A percentile compares a stretch with the other conserved stretches of the same genome.
These are phyloP conservation scores for Puccinia horiana DNA, from an alignment of 1,284 basidiomycete genomes.

Conservation along the genomic window DNA sequence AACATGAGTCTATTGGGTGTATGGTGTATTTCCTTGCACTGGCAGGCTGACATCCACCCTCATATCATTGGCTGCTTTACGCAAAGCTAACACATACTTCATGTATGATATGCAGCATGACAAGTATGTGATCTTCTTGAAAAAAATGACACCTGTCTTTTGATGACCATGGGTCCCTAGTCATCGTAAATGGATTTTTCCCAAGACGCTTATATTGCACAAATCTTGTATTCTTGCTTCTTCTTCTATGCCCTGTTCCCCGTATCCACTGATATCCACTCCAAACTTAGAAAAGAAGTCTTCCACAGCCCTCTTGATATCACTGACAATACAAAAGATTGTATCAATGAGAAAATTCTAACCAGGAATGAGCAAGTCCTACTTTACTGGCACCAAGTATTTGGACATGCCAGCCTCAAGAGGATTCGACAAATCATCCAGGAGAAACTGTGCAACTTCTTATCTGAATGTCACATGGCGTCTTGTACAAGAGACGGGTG, in stretches of 20 bases:
- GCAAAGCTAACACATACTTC: not conserved
- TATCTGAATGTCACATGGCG: no score
- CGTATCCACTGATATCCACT: not conserved
- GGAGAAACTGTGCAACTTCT: not conserved
- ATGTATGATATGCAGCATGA: not conserved
- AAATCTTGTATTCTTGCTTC: no score
- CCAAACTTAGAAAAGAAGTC: not conserved
- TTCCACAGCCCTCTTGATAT: not conserved
- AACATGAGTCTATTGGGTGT: no score
- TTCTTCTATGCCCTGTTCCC: no score
- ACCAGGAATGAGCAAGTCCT: not conserved
- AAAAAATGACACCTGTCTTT: not conserved
- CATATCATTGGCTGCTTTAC: not conserved
- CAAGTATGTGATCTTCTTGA: not conserved
- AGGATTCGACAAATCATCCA: not conserved
- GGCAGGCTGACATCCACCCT: no score
- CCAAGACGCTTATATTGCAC: not conserved
- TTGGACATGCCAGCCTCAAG: not conserved
- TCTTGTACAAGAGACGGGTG: no score
- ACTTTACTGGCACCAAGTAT: not conserved
- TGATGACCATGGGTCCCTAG: not conserved
- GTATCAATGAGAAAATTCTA: not conserved
- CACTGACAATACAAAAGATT: no score
- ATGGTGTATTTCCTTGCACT: no score
- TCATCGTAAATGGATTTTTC: not conserved